Evolutionary conservation across 805 yeast species (phyloP).

Genomic region (Blastobotrys robertii): DNA sequence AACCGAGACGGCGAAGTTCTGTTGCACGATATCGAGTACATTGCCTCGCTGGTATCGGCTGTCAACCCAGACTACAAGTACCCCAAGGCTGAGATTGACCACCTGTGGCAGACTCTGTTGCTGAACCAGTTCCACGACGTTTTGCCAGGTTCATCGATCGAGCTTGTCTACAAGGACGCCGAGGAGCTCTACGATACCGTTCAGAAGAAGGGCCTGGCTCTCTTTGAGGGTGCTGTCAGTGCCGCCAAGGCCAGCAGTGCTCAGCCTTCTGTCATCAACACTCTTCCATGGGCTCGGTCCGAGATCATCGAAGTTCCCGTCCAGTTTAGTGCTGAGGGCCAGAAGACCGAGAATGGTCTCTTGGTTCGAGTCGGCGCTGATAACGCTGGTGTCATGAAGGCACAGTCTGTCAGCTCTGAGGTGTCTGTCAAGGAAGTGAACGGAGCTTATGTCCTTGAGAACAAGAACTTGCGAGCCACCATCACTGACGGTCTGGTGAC

Average conservation of each 20-base stretch:
- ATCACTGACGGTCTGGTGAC: slow-evolving; percentile 54
- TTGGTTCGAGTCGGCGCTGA: slow-evolving; percentile 1
- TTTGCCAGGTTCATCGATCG: slow-evolving; percentile 92
- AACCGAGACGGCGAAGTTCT: slow-evolving; percentile 69
- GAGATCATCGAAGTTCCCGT: slow-evolving; percentile 34
- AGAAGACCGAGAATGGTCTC: slow-evolving; percentile 1
- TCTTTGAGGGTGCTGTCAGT: slow-evolving; percentile 14
- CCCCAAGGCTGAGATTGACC: slow-evolving; percentile 58
- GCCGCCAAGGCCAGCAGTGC: slow-evolving; percentile 11
- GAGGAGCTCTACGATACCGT: slow-evolving; percentile 64
- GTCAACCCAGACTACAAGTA: slow-evolving; percentile 47
- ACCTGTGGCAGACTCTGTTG: slow-evolving; percentile 78
- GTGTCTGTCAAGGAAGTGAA: slow-evolving; percentile 38
- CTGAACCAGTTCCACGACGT: slow-evolving; percentile 96
- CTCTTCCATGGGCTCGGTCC: slow-evolving; percentile 56
- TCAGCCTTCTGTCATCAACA: slow-evolving; percentile 29
- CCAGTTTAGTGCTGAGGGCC: background rate
- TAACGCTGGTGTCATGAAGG: background rate
- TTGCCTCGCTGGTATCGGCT: slow-evolving; percentile 68
- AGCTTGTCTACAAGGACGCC: slow-evolving; percentile 86
- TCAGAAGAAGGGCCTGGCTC: slow-evolving; percentile 40
- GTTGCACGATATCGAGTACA: slow-evolving; percentile 75
- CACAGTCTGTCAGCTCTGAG: too few relatives aligned
- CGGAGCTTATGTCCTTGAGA: slow-evolving; percentile 43
- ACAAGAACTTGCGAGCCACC: slow-evolving; percentile 49